These are phyloP conservation scores for Rhododendron ovatum DNA, from an alignment of 148 eudicot species.

Conservation along the genomic window DNA sequence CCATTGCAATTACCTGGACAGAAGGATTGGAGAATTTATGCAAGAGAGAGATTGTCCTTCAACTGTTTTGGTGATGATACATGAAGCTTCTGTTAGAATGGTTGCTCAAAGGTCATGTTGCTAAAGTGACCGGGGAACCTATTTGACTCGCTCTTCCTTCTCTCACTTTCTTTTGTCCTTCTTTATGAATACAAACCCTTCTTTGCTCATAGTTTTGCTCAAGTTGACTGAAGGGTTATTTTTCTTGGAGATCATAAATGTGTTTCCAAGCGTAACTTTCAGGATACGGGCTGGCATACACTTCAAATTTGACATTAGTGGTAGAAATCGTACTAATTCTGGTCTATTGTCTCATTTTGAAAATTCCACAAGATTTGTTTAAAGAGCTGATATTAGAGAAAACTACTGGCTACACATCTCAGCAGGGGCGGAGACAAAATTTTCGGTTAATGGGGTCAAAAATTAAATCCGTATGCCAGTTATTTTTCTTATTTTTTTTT, in stretches of 20 bases:
- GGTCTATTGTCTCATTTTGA: background rate
- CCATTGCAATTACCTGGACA: conserved; percentile 1
- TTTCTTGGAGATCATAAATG: background rate
- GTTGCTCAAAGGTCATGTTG: background rate
- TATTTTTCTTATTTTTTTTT: too few species aligned
- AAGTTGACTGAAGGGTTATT: background rate
- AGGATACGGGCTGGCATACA: background rate
- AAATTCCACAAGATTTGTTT: background rate
- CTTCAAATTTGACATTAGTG: background rate
- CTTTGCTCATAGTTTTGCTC: background rate
- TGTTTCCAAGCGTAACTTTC: background rate
- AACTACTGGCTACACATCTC: background rate
- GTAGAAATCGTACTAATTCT: background rate
- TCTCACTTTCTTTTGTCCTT: background rate
- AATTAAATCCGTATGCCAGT: background rate
- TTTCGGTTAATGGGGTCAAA: too few species aligned
- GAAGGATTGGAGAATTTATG: background rate
- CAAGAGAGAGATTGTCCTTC: background rate
- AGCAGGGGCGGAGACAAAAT: too few species aligned
- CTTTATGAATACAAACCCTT: background rate
- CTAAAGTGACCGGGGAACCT: background rate
- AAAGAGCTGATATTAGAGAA: background rate
- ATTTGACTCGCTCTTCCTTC: background rate
- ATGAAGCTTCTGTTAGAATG: background rate
- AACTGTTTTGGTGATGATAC: background rate